Evolutionary conservation across 495 filamentous ascomycete species (phyloP), one percentile per base, ranked within the genome.

Genomic region (Cenococcum geophilum): DNA sequence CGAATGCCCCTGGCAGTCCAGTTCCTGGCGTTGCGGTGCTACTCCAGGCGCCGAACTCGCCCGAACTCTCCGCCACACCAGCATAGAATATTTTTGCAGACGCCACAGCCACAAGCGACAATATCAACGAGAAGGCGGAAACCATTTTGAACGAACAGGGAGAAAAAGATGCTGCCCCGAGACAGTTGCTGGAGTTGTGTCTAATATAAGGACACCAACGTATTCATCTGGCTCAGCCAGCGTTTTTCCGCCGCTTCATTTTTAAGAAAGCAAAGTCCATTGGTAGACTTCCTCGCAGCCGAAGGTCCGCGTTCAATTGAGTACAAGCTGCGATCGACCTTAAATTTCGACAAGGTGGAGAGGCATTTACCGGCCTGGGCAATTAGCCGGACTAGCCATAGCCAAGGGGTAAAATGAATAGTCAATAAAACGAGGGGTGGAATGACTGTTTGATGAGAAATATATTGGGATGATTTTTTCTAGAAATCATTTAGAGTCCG

Each of bases 1-100:
- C 77, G 52, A 82, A 80, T 12, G 61, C 64, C 1, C 79, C 78
- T 6, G 78, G 79, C 27, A 81, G 71, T 1, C 79, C 79, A 40
- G 75, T 77, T 0, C 78, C 78, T 23, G 65, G 61, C 8, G 64
- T 70, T 0, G 66, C 65, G 32, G 68, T 72, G 8, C 67, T 63
- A 60, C 76, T 78, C 61, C 70, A 80, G 0, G 76, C 78, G 21
- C 78, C 79, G 64, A 82, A 82, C 63, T 81, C 79, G 35, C 79
- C 79, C 57, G 78, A 72, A 16, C 75, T 78, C 62, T 82, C 77
- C 16, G 78, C 76, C 43, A 82, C 78, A 60, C 79, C 79, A 20
- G 77, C 78, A 60, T 80, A 82, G 68, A 72, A 81, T 57, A 82
- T 79, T 6, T 76, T 80, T 10, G 76, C 77, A 20, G 76, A 74